Evolutionary conservation across 352 stramenopile species (phyloP).

Genomic region (Phytophthora palmivora): DNA sequence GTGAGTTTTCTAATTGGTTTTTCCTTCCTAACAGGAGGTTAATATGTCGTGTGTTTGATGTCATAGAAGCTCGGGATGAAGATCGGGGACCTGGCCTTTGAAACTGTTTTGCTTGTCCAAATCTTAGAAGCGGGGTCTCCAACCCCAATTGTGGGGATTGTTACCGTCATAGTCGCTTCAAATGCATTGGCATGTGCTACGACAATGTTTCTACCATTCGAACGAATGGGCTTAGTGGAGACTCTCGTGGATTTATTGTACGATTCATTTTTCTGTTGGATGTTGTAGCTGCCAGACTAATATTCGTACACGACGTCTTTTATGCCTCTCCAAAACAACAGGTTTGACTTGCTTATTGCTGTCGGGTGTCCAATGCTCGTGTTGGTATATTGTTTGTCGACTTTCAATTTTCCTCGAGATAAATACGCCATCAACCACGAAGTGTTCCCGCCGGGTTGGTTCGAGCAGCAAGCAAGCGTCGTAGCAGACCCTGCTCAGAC

Average conservation of each 20-base stretch:
- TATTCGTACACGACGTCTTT: background rate
- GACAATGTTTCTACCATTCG: conserved; percentile 26
- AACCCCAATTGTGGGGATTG: conserved; percentile 22
- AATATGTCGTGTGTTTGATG: background rate
- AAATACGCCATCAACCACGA: conserved; percentile 44
- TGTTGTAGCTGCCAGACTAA: background rate
- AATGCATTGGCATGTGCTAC: conserved; percentile 21
- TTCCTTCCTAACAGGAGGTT: background rate
- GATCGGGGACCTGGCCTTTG: conserved; percentile 27
- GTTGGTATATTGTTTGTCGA: conserved; percentile 36
- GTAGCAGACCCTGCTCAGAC: too few species aligned
- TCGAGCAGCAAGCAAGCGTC: conserved; percentile 40
- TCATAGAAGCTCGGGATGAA: conserved; percentile 36
- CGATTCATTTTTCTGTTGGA: background rate
- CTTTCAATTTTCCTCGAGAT: conserved; percentile 41
- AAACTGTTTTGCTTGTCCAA: conserved; percentile 32
- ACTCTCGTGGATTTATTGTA: conserved; percentile 21
- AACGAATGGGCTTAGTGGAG: conserved; percentile 17
- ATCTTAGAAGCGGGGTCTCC: conserved; percentile 31
- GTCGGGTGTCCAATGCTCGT: conserved; percentile 45
- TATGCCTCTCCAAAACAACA: conserved; percentile 7
- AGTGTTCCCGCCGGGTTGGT: conserved; percentile 35
- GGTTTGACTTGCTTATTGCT: conserved; percentile 43
- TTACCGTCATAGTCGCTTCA: conserved; percentile 24
- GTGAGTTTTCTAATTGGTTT: conserved; percentile 1